These are phyloP conservation scores for Trichoderma aggressivum DNA, from an alignment of 2,329 filamentous ascomycete species.

Conservation along the genomic window DNA sequence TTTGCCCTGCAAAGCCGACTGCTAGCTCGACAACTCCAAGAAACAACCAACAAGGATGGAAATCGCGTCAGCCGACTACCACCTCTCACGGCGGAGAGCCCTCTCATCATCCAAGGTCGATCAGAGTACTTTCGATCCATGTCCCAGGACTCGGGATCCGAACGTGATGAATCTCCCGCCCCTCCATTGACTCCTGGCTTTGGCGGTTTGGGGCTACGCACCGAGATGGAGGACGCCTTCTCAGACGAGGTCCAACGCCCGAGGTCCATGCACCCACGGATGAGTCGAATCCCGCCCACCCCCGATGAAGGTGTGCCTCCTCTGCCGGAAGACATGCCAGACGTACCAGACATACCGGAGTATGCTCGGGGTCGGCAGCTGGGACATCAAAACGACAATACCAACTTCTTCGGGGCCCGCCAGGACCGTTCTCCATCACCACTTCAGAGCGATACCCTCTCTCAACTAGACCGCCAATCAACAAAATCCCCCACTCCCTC, in stretches of 20 bases:
- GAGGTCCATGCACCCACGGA: constrained; percentile 69
- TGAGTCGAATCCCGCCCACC: constrained; percentile 60
- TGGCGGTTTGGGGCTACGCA: constrained; percentile 47
- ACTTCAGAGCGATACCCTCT: constrained; percentile 41
- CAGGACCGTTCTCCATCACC: constrained; percentile 57
- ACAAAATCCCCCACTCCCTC: constrained; percentile 32
- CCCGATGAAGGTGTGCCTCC: constrained; percentile 48
- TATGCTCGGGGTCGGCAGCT: constrained; percentile 40
- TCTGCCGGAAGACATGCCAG: constrained; percentile 44
- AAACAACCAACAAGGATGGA: constrained; percentile 64
- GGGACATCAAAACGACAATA: constrained; percentile 38
- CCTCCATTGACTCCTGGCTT: constrained; percentile 30
- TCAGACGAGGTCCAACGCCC: constrained; percentile 53
- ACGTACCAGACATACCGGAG: constrained; percentile 42
- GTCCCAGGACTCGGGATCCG: constrained; percentile 59
- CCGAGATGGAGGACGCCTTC: constrained; percentile 56
- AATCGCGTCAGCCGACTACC: constrained; percentile 81
- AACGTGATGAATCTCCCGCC: constrained; percentile 34
- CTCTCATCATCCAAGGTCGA: constrained; percentile 69
- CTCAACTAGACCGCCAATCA: constrained; percentile 28
- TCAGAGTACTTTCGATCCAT: constrained; percentile 78
- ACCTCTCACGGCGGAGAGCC: constrained; percentile 77
- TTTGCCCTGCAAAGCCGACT: constrained; percentile 89
- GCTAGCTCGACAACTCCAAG: constrained; percentile 81
- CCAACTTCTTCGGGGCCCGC: constrained; percentile 50